phyloP scores from a whole-genome alignment of 2,329 filamentous ascomycete species.

The Plenodomus lindquistii region DNA sequence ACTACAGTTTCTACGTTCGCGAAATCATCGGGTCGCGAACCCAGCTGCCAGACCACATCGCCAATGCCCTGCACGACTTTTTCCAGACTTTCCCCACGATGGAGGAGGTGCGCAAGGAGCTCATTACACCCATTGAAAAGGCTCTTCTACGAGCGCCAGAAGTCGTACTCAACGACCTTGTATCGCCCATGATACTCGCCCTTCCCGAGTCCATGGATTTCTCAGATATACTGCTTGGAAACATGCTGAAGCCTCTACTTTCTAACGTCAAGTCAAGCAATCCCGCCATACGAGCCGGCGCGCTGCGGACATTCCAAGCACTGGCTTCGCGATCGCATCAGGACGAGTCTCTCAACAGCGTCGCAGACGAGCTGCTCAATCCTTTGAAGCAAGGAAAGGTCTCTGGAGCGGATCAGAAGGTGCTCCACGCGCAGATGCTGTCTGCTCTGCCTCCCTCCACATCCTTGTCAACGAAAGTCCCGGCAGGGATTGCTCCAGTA shows the following conservation, averaged over 20 bases:
- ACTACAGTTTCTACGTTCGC: conserved; percentile 81
- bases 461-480: conserved; percentile 67
- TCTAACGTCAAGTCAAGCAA: conserved; percentile 92
- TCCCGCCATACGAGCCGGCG: conserved; percentile 72
- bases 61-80: conserved; percentile 77
- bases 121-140: conserved; percentile 86
- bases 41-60: conserved; percentile 71
- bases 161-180: conserved; percentile 77
- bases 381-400: conserved; percentile 85
- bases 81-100: conserved; percentile 73
- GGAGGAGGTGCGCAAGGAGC: conserved; percentile 74
- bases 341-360: conserved; percentile 63
- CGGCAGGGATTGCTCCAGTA: conserved; percentile 67
- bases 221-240: conserved; percentile 70
- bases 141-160: conserved; percentile 87
- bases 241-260: conserved; percentile 83
- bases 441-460: conserved; percentile 57
- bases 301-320: conserved; percentile 72
- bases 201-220: conserved; percentile 75
- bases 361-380: conserved; percentile 75
- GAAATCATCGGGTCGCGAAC: conserved; percentile 82
- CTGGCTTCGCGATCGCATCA: conserved; percentile 67
- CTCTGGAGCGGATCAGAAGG: conserved; percentile 80
- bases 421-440: conserved; percentile 81
- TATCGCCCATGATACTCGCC: conserved; percentile 72